Base-by-base conservation (phyloP, 768 basidiomycete species). In the Leccinum arenicola region DNA sequence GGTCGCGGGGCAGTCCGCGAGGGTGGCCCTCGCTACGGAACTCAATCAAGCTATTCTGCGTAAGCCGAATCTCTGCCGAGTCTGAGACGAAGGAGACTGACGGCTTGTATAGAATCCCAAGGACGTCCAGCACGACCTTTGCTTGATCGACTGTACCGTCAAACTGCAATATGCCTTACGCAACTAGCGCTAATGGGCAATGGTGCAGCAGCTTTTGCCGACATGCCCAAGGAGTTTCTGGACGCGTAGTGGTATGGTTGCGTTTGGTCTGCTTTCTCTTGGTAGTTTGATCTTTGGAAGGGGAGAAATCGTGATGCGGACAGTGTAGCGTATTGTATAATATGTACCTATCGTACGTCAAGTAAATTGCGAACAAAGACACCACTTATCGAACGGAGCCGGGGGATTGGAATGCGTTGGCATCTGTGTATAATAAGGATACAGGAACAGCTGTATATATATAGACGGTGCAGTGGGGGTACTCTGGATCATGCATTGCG, bases 41-140 rank as follows among this genome's bases (percentile, higher is more conserved):
- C 71, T 94, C 40, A 94, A 95, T 66, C 81, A 85, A 70, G 90
- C 86, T 43, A 92, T 95, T 58, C 76, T 95, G 55, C 88, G 93
- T 93, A 65, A 64, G 86, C 74, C 49, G 48, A 51, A 36, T 40
- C 52, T 47, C 15, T 55, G 3, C 36, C 6, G 21, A 54, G 17
- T 53, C 47, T 29, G 14, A n/a, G 27, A 4, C 2, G 36, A 35
- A 29, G 58, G 27, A 49, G 57, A 38, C 60, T 66, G 48, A 62
- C 35, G 9, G 6, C 25, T 29, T 43, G 54, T 27, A 11, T 60
- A 95, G 92, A 84, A 73, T 93, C 91, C 0, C 89, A 90, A 76
- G 88, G 88, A 19, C 82, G 83, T 38, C 90, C 91, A 3, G 75
- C 82, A 6, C 80, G 79, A 54, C 89, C 93, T 3, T 77, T 86